These are phyloP conservation scores for Chrysanthemum seticuspe DNA, from an alignment of 129 eudicot genomes.

Conservation along the genomic window DNA sequence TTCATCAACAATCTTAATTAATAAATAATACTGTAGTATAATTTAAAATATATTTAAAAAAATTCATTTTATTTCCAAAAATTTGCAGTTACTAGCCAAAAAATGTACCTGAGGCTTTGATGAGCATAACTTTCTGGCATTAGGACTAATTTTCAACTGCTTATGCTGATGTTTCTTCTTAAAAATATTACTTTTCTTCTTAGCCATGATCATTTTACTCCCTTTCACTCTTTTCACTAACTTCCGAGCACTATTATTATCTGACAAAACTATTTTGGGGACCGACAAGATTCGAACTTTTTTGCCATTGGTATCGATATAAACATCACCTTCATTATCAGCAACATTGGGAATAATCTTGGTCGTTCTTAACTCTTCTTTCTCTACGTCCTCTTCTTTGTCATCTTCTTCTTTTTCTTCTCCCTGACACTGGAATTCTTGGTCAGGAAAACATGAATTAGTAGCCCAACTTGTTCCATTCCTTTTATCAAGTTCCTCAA, in stretches of 20 bases:
- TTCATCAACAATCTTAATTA: conserved; percentile 16
- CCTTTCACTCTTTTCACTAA: conserved; percentile 38
- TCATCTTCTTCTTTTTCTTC: conserved; percentile 29
- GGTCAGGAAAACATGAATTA: conserved; percentile 42
- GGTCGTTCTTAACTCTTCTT: conserved; percentile 24
- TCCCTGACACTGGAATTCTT: conserved; percentile 36
- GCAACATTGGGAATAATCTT: conserved; percentile 30
- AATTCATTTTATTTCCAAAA: not conserved
- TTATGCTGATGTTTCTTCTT: conserved; percentile 42
- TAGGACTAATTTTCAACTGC: conserved; percentile 33
- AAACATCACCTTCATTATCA: conserved; percentile 66
- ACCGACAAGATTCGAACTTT: conserved; percentile 76
- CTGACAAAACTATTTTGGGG: conserved; percentile 22
- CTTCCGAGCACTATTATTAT: conserved; percentile 30
- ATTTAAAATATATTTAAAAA: not conserved
- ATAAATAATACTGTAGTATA: not conserved
- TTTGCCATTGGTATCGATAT: conserved; percentile 76
- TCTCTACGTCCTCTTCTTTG: conserved; percentile 27
- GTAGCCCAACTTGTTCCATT: conserved; percentile 87
- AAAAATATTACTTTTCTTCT: conserved; percentile 10
- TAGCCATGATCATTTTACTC: not conserved
- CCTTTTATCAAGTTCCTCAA: conserved; percentile 90
- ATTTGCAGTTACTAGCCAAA: not conserved
- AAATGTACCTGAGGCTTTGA: conserved; percentile 45
- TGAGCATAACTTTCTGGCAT: conserved; percentile 31